Conservation (phyloP, 352 stramenopile genomes). For the Thalassiosira hispida region DNA sequence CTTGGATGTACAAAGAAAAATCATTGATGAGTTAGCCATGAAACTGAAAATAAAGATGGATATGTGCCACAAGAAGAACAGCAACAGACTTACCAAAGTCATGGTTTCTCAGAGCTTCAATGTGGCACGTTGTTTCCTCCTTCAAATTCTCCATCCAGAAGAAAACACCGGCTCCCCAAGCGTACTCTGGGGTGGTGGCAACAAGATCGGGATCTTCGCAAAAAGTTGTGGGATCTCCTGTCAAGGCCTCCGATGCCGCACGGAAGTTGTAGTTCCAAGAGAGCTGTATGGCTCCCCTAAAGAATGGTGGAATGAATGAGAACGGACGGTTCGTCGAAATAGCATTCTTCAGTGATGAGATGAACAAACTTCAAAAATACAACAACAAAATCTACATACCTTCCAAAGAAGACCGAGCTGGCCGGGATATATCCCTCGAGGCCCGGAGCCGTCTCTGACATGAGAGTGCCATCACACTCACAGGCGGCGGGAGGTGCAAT, state of each 20-base stretch:
- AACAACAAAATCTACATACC: conserved; percentile 27
- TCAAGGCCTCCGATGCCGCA: conserved; percentile 52
- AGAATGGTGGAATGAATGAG: not conserved
- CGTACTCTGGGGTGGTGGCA: conserved; percentile 52
- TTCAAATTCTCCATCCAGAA: conserved; percentile 68
- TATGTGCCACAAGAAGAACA: not conserved
- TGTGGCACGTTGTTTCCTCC: conserved; percentile 63
- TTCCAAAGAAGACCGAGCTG: conserved; percentile 52
- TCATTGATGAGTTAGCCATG: not conserved
- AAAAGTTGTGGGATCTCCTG: conserved; percentile 51
- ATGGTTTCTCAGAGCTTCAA: conserved; percentile 37
- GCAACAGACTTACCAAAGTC: conserved; percentile 34
- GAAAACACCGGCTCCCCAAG: conserved; percentile 47
- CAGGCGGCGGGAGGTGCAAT: conserved; percentile 52
- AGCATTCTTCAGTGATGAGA: no score
- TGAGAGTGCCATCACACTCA: conserved; percentile 38
- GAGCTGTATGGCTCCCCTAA: conserved; percentile 31
- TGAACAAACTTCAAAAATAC: no score
- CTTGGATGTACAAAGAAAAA: not conserved
- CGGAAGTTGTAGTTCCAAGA: conserved; percentile 64
- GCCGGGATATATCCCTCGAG: conserved; percentile 54
- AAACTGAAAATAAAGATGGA: not conserved
- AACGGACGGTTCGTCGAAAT: not conserved
- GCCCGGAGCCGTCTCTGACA: conserved; percentile 9
- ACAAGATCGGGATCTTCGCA: conserved; percentile 61